Evolutionary conservation across 208 protist species (phyloP).

Genomic region (Kentomonas sorsogonicus): DNA sequence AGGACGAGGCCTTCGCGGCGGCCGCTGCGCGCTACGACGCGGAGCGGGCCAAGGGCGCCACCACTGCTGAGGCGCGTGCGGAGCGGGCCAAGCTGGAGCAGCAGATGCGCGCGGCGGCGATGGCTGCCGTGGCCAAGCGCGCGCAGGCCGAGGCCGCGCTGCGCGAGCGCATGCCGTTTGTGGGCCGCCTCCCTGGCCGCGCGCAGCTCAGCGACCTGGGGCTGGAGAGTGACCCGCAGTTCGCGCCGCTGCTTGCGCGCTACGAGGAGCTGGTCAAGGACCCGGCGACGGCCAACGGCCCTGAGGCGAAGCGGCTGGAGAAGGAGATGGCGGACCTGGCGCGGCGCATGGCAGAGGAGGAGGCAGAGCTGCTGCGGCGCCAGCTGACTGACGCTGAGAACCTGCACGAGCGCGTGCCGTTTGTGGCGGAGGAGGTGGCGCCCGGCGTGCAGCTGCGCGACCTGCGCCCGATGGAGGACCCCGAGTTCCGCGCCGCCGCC

Average conservation of each 20-base stretch:
- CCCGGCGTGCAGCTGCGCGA: constrained; percentile 17
- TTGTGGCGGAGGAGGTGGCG: constrained; percentile 24
- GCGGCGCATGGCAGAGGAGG: constrained; percentile 17
- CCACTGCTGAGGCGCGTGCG: background rate
- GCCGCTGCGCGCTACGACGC: constrained; percentile 12
- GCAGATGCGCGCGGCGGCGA: constrained; percentile 19
- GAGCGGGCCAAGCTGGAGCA: constrained; percentile 16
- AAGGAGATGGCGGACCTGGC: constrained; percentile 21
- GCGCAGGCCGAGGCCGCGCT: constrained; percentile 23
- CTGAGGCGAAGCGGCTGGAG: constrained; percentile 22
- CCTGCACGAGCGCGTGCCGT: constrained; percentile 23
- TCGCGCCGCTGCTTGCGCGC: constrained; percentile 25
- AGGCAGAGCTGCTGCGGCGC: constrained; percentile 3
- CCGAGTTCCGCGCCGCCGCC: constrained; percentile 20
- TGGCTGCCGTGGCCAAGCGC: constrained; percentile 10
- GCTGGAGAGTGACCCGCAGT: constrained; percentile 19
- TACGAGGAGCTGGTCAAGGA: constrained; percentile 29
- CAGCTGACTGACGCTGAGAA: constrained; percentile 12
- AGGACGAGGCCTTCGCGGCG: constrained; percentile 25
- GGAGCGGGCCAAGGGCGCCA: constrained; percentile 1
- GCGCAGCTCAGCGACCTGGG: constrained; percentile 30
- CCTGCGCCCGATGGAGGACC: constrained; percentile 24
- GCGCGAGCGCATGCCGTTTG: constrained; percentile 21
- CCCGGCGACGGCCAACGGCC: constrained; percentile 15
- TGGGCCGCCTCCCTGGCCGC: constrained; percentile 17